Percentiles rank a stretch among this genome's conserved stretches.
Evolutionary conservation across 108 stramenopile species (phyloP).

Genomic region (Mediolabrus comicus): DNA sequence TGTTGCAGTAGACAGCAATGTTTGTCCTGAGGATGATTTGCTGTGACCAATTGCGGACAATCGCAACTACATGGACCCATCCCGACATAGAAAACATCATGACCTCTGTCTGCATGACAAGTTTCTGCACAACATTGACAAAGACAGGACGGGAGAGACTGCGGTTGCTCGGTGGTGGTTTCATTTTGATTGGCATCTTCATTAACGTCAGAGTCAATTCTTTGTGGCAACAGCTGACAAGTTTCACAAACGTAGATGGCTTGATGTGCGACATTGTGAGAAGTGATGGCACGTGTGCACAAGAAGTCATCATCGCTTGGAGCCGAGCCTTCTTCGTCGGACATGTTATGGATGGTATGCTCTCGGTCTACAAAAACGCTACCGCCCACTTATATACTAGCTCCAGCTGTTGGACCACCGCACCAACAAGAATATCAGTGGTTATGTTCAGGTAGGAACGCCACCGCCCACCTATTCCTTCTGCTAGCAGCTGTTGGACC

Average conservation of each 20-base stretch:
- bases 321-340: neutral
- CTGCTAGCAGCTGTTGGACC: too few species aligned
- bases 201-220: neutral
- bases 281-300: slow-evolving; percentile 68
- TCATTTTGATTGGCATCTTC: neutral
- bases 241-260: slow-evolving; percentile 61
- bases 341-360: neutral
- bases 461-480: too few species aligned
- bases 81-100: slow-evolving; percentile 58
- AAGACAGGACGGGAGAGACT: slow-evolving; percentile 47
- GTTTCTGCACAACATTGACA: slow-evolving; percentile 73
- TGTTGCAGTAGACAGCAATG: slow-evolving; percentile 22
- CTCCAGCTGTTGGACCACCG: too few species aligned
- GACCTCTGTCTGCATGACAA: slow-evolving; percentile 56
- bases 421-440: too few species aligned
- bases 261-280: slow-evolving; percentile 45
- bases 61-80: slow-evolving; percentile 77
- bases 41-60: slow-evolving; percentile 31
- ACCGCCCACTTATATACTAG: too few species aligned
- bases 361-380: too few species aligned
- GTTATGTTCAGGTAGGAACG: too few species aligned
- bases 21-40: neutral
- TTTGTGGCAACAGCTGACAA: slow-evolving; percentile 24
- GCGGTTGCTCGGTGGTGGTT: neutral
- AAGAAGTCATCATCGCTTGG: neutral